These are phyloP conservation scores for Rubia balearica DNA, from an alignment of 305 asterid genomes.

Conservation along the genomic window DNA sequence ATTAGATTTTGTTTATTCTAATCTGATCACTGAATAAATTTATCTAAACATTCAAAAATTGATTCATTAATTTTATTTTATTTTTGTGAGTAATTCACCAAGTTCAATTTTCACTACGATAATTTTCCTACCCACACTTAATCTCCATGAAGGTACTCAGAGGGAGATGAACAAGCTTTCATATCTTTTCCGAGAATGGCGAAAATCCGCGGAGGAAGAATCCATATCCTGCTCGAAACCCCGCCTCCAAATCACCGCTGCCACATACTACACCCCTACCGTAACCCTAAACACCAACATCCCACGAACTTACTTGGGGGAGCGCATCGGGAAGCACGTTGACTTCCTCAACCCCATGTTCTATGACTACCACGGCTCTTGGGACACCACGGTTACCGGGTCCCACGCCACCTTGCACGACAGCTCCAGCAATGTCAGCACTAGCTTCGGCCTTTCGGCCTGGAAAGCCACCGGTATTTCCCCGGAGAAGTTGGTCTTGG, in stretches of 20 bases:
- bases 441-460: conserved; percentile 40
- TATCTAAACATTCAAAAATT: no score
- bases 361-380: conserved; percentile 35
- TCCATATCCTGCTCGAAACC: conserved; percentile 28
- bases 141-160: conserved; percentile 1
- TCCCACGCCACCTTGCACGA: conserved; percentile 44
- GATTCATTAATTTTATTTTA: no score
- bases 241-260: conserved; percentile 35
- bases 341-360: conserved; percentile 41
- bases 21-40: no score
- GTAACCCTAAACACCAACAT: conserved; percentile 13
- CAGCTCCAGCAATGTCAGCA: conserved; percentile 39
- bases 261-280: conserved; percentile 39
- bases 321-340: conserved; percentile 26
- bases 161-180: conserved; percentile 43
- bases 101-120: no score
- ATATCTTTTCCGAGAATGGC: conserved; percentile 41
- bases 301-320: conserved; percentile 28
- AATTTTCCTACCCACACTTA: neutral
- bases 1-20: no score
- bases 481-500: conserved; percentile 42
- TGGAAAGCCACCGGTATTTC: conserved; percentile 38
- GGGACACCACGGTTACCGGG: conserved; percentile 38
- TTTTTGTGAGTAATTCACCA: no score
- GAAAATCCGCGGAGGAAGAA: conserved; percentile 25